Conservation (phyloP, 129 eudicot genomes). For the Saussurea involucrata region DNA sequence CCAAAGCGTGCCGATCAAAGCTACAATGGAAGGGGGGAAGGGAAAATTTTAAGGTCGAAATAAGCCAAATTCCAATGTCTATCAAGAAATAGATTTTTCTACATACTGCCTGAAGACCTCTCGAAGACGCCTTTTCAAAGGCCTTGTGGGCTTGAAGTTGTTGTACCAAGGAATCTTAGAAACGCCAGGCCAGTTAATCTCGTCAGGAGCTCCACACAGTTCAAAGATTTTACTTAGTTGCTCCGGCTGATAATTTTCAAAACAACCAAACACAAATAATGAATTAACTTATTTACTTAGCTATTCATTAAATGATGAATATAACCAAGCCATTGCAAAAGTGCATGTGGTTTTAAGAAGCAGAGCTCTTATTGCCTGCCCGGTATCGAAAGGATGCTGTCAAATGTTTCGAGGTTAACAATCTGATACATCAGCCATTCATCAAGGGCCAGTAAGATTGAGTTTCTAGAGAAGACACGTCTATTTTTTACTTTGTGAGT, state of each 20-base stretch:
- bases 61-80: neutral
- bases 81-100: neutral
- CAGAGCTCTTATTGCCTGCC: too few relatives aligned
- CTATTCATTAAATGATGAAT: neutral
- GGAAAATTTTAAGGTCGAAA: neutral
- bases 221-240: slow-evolving; percentile 85
- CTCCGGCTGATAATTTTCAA: slow-evolving; percentile 58
- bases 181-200: slow-evolving; percentile 92
- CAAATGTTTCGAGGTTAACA: too few relatives aligned
- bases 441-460: too few relatives aligned
- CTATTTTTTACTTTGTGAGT: too few relatives aligned
- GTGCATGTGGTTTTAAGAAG: too few relatives aligned
- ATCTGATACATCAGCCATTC: too few relatives aligned
- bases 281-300: slow-evolving; percentile 3
- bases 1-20: slow-evolving; percentile 90
- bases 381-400: too few relatives aligned
- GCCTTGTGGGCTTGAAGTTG: slow-evolving; percentile 85
- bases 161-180: slow-evolving; percentile 87
- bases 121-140: slow-evolving; percentile 71
- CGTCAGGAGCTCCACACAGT: slow-evolving; percentile 96
- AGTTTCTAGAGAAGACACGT: too few relatives aligned
- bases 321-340: too few relatives aligned
- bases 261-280: neutral
- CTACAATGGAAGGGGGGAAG: slow-evolving; percentile 27
- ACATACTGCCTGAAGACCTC: slow-evolving; percentile 87